Percentiles rank a stretch among this genome's conserved stretches.
These are phyloP conservation scores for Triadica sebifera DNA, from an alignment of 345 rosid species.

Conservation along the genomic window DNA sequence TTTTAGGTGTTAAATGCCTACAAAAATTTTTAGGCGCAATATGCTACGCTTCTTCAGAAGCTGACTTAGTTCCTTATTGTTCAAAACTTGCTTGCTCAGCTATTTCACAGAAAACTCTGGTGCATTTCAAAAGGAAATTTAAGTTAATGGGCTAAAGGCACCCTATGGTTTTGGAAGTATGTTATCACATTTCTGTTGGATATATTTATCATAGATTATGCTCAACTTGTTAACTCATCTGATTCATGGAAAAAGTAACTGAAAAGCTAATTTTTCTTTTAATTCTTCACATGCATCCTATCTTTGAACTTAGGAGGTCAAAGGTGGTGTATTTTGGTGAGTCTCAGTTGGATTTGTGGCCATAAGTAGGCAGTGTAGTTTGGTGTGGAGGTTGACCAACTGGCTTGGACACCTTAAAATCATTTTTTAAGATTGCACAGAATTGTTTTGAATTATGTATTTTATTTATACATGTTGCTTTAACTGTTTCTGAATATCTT, in stretches of 20 bases:
- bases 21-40: not conserved
- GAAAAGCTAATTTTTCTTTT: too few species aligned
- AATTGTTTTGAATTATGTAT: not conserved
- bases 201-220: not conserved
- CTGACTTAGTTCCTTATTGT: not conserved
- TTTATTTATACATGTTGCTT: not conserved
- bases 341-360: too few species aligned
- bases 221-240: too few species aligned
- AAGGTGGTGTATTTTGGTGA: too few species aligned
- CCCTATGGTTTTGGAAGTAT: not conserved
- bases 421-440: not conserved
- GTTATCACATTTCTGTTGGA: not conserved
- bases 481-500: not conserved
- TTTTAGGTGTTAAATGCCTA: conserved; percentile 1
- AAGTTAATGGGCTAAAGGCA: too few species aligned
- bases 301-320: too few species aligned
- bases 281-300: too few species aligned
- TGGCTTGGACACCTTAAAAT: not conserved
- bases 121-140: not conserved
- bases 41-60: not conserved
- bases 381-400: too few species aligned
- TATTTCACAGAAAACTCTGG: not conserved
- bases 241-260: too few species aligned
- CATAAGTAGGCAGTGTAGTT: too few species aligned
- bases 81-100: not conserved